These are phyloP conservation scores for Zopfochytrium polystomum DNA, from an alignment of 371 early-diverging fungal genomes.

Conservation along the genomic window DNA sequence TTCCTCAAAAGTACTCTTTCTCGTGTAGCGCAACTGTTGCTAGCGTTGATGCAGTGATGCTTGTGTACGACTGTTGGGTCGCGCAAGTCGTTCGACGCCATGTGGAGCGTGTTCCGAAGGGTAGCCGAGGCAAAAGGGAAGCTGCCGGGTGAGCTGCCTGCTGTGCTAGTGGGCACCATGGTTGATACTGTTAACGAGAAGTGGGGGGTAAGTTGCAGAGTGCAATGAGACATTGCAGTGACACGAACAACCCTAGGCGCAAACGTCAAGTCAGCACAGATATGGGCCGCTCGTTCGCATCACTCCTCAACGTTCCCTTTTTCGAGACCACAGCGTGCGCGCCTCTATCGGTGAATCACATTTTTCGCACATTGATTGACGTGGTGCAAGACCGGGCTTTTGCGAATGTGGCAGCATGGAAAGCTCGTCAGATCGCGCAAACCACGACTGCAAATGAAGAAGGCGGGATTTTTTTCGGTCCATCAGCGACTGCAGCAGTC, in stretches of 20 bases:
- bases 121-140: slow-evolving; percentile 33
- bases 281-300: slow-evolving; percentile 29
- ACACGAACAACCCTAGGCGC: slow-evolving; percentile 7
- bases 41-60: slow-evolving; percentile 40
- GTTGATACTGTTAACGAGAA: slow-evolving; percentile 45
- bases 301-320: slow-evolving; percentile 25
- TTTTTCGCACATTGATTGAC: slow-evolving; percentile 26
- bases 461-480: not conserved
- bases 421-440: not conserved
- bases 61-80: slow-evolving; percentile 41
- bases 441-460: not conserved
- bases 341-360: slow-evolving; percentile 31
- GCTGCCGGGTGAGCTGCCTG: slow-evolving; percentile 23
- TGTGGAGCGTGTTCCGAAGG: slow-evolving; percentile 28
- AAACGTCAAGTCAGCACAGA: slow-evolving; percentile 27
- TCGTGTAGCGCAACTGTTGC: slow-evolving; percentile 29
- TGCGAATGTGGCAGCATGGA: not conserved
- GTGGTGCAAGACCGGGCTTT: slow-evolving; percentile 13
- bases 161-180: slow-evolving; percentile 40
- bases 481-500: not conserved
- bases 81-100: slow-evolving; percentile 26
- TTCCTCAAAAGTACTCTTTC: slow-evolving; percentile 26
- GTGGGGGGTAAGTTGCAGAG: not conserved
- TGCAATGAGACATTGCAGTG: not conserved
- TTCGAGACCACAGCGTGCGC: slow-evolving; percentile 38